Evolutionary conservation across 164 flowering plant genomes (phyloP).

Genomic region (Protea cynaroides): DNA sequence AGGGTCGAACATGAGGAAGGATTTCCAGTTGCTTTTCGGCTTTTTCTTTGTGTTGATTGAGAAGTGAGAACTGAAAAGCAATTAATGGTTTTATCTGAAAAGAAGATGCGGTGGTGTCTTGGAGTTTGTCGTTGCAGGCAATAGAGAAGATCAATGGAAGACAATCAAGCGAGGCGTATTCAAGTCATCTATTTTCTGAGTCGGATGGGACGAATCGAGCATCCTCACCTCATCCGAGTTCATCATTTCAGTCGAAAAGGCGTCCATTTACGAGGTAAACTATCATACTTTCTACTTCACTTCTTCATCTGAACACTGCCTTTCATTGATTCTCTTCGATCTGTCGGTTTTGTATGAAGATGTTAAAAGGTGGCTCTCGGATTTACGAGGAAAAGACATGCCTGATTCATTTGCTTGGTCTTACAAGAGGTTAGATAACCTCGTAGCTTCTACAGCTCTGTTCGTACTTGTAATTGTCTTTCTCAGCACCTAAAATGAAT

Average conservation of each 20-base stretch:
- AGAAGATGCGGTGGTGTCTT: neutral
- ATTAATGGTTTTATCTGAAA: constrained; percentile 1
- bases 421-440: constrained; percentile 47
- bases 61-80: neutral
- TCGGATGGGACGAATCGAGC: constrained; percentile 55
- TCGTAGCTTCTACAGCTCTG: neutral
- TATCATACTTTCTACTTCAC: neutral
- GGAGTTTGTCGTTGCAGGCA: neutral
- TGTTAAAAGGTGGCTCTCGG: constrained; percentile 78
- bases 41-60: neutral
- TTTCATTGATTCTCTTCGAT: neutral
- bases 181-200: constrained; percentile 65
- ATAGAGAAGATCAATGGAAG: too few species aligned
- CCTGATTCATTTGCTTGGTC: constrained; percentile 81
- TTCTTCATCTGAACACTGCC: neutral
- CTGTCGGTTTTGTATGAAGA: constrained; percentile 24
- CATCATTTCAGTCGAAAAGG: constrained; percentile 45
- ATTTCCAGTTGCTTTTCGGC: neutral
- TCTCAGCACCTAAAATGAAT: too few species aligned
- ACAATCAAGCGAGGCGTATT: constrained; percentile 37
- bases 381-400: constrained; percentile 71
- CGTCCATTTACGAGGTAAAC: constrained; percentile 50
- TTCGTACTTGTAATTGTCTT: neutral
- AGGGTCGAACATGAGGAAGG: neutral
- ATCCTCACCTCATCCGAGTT: constrained; percentile 77